These are phyloP conservation scores for Metarhizium brunneum DNA, from an alignment of 2,329 filamentous ascomycete genomes.

Conservation along the genomic window DNA sequence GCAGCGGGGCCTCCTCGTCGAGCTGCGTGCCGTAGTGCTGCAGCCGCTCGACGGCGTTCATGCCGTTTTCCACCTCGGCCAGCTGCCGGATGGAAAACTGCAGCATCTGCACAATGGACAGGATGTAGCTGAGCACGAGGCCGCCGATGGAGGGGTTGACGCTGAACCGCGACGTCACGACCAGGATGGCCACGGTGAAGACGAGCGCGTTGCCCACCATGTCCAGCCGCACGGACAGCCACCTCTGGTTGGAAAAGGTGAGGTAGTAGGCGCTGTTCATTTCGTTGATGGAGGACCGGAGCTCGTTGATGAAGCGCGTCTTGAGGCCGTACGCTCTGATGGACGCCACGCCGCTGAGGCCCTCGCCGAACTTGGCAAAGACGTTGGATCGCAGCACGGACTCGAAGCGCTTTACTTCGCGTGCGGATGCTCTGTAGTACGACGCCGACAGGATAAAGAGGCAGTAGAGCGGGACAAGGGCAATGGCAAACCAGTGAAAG, in stretches of 20 bases:
- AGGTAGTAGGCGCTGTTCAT: slow-evolving; percentile 95
- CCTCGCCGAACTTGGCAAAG: slow-evolving; percentile 87
- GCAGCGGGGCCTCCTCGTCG: slow-evolving; percentile 80
- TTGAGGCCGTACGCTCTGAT: slow-evolving; percentile 86
- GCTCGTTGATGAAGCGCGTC: slow-evolving; percentile 59
- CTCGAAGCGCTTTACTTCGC: slow-evolving; percentile 92
- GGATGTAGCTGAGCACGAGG: slow-evolving; percentile 84
- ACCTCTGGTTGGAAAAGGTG: slow-evolving; percentile 91
- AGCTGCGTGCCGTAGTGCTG: slow-evolving; percentile 82
- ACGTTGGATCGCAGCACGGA: slow-evolving; percentile 78
- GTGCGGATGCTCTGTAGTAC: slow-evolving; percentile 85
- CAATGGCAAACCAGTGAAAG: slow-evolving; percentile 75
- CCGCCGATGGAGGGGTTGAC: slow-evolving; percentile 80
- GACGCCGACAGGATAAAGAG: slow-evolving; percentile 74
- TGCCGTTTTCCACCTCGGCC: slow-evolving; percentile 93
- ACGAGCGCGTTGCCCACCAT: slow-evolving; percentile 76
- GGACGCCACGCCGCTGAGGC: slow-evolving; percentile 70
- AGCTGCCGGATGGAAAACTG: slow-evolving; percentile 92
- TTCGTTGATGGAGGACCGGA: slow-evolving; percentile 69
- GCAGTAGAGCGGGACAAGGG: slow-evolving; percentile 55
- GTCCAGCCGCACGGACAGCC: slow-evolving; percentile 81
- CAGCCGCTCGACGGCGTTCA: slow-evolving; percentile 91
- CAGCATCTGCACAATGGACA: slow-evolving; percentile 89
- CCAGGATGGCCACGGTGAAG: slow-evolving; percentile 79
- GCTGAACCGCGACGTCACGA: slow-evolving; percentile 82